Evolutionary conservation across 306 rosid genomes (phyloP).

Genomic region (Amphicarpaea edgeworthii): DNA sequence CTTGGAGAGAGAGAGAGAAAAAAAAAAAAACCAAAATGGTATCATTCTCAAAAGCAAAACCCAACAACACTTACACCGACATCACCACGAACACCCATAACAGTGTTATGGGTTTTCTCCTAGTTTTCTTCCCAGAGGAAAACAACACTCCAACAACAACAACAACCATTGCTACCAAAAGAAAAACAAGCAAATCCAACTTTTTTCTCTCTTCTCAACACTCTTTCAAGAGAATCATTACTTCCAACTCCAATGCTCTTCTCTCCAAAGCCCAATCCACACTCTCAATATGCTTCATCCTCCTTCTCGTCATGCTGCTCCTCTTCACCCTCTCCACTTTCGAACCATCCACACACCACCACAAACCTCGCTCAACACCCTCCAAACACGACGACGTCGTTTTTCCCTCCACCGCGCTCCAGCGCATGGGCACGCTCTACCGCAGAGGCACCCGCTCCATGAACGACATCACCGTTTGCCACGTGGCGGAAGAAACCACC

Average conservation of each 20-base stretch:
- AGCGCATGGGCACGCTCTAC: slow-evolving; percentile 72
- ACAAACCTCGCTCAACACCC: slow-evolving; percentile 44
- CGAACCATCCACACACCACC: slow-evolving; percentile 39
- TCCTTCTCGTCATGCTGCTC: slow-evolving; percentile 73
- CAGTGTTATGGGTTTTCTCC: slow-evolving; percentile 64
- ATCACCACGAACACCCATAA: slow-evolving; percentile 28
- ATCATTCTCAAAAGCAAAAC: slow-evolving; percentile 44
- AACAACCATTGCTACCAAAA: slow-evolving; percentile 42
- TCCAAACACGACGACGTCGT: background rate
- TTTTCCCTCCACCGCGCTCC: slow-evolving; percentile 10
- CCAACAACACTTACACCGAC: background rate
- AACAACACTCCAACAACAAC: background rate
- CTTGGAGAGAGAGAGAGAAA: background rate
- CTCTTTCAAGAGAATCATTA: background rate
- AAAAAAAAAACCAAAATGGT: background rate
- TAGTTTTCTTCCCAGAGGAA: slow-evolving; percentile 77
- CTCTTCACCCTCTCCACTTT: slow-evolving; percentile 89
- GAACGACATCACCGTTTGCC: slow-evolving; percentile 73
- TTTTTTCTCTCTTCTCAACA: slow-evolving; percentile 44
- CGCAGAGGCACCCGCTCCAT: slow-evolving; percentile 77
- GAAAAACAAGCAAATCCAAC: slow-evolving; percentile 9
- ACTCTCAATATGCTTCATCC: slow-evolving; percentile 75
- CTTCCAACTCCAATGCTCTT: background rate
- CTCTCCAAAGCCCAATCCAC: slow-evolving; percentile 76
- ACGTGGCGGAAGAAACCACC: slow-evolving; percentile 58